phyloP scores from a whole-genome alignment of 257 asterid genomes.

The Jacaranda copaia region DNA sequence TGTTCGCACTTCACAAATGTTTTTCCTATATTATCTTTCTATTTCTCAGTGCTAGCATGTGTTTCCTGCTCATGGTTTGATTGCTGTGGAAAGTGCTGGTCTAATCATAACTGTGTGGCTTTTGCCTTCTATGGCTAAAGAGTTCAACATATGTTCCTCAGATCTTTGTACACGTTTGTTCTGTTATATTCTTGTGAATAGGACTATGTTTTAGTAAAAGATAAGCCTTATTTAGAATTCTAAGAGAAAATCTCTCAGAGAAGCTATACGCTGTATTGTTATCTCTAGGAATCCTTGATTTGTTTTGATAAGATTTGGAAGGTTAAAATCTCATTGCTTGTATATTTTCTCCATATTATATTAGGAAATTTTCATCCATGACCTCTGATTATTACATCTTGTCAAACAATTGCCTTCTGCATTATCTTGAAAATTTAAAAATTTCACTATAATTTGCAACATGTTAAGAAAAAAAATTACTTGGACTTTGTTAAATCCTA shows the following conservation, averaged over 20 bases:
- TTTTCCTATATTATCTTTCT: not conserved
- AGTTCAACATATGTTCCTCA: constrained; percentile 4
- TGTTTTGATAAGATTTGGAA: not conserved
- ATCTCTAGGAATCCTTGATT: not conserved
- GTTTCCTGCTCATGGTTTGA: constrained; percentile 13
- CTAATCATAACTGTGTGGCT: not conserved
- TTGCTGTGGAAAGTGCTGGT: not conserved
- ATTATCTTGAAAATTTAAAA: too few relatives aligned
- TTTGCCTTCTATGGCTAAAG: constrained; percentile 3
- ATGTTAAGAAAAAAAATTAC: too few relatives aligned
- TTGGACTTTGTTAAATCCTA: too few relatives aligned
- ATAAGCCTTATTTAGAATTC: not conserved
- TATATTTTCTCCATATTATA: not conserved
- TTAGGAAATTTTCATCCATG: not conserved
- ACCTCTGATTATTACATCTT: not conserved
- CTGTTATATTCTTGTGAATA: not conserved
- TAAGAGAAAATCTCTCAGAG: not conserved
- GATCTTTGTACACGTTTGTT: not conserved
- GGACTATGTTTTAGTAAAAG: not conserved
- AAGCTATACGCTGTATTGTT: not conserved
- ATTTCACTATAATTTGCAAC: too few relatives aligned
- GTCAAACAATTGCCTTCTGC: not conserved
- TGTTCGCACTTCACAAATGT: not conserved
- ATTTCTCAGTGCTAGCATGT: not conserved
- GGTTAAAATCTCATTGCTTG: not conserved